Conservation (phyloP, 352 stramenopile species). For the Pythium rhizo-oryzae region DNA sequence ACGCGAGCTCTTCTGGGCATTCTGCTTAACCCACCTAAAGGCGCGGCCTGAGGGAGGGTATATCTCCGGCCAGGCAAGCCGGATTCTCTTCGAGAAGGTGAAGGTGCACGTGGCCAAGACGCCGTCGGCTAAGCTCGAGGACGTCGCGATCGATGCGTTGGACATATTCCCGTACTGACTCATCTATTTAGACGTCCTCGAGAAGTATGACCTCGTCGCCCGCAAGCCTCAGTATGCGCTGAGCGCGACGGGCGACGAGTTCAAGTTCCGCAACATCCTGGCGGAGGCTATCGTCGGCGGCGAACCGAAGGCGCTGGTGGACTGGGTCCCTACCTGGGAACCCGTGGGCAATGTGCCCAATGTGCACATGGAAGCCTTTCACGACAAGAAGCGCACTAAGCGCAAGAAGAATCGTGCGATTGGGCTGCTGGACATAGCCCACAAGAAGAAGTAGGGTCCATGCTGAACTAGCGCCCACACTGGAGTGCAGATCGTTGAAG, state of each 20-base stretch:
- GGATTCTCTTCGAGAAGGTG: not conserved
- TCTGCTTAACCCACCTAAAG: not conserved
- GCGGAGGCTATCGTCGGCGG: not conserved
- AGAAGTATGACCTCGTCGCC: not conserved
- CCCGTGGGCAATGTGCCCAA: not conserved
- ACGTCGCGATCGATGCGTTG: not conserved
- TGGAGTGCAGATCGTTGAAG: no score
- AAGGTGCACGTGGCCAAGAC: not conserved
- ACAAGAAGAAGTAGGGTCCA: not conserved
- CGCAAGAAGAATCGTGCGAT: not conserved
- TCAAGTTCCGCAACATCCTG: not conserved
- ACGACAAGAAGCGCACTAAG: not conserved
- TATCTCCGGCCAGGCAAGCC: not conserved
- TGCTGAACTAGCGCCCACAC: no score
- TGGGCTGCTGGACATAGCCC: not conserved
- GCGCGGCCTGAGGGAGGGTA: no score
- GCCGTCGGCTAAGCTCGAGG: not conserved
- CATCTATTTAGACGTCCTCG: not conserved
- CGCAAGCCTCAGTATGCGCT: not conserved
- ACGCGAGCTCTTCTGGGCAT: not conserved
- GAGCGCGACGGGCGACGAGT: not conserved
- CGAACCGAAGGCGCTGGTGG: not conserved
- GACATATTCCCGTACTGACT: not conserved
- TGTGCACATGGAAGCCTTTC: not conserved
- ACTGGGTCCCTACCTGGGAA: not conserved